Evolutionary conservation across 2,329 filamentous ascomycete genomes (phyloP), one percentile per base, ranked within the genome.

Genomic region (Bipolaris zeicola): DNA sequence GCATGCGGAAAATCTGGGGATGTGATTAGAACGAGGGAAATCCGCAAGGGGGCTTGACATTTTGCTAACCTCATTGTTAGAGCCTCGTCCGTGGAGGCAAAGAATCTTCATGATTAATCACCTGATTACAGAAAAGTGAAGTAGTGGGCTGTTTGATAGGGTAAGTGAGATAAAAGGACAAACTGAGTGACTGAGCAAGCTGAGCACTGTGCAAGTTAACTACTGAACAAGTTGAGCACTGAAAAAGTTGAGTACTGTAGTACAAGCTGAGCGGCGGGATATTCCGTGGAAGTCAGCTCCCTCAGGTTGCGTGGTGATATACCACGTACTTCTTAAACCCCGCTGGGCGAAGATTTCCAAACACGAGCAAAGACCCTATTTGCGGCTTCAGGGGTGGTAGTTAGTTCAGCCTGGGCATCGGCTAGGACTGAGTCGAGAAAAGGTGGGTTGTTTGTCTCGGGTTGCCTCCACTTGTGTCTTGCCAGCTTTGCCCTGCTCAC

Each of bases 61-160:
- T 13, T 36, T 36, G 11, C 16, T 5, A 18, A 46, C 44, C 44
- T 46, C 44, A 36, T 46, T 46, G 11, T 46, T 46, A n/a, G 44
- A 46, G 18, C 44, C 44, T 24, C 44, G 34, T 46, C 44, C 44
- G 13, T 46, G 44, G 3, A 46, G 44, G 6, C 44, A 46, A 46
- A 46, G 44, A 8, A 46, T 46, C 31, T 46, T 46, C 44, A 46
- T 46, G 8, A n/a, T n/a, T 46, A 3, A 18, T 7, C 22, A 16
- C 16, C 6, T n/a, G 2, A 20, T 24, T 24, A 18, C 38, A 8
- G 8, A 42, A 42, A 18, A 24, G 16, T 42, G 10, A 31, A 31
- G 28, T 13, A 31, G 28, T 31, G 11, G 10, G 6, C 28, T 31
- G 28, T 11, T 13, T 11, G 38, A 18, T 24, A 8, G 8, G 18